These are phyloP conservation scores for Tetrapisispora phaffii DNA, from an alignment of 805 yeast species.

Conservation along the genomic window DNA sequence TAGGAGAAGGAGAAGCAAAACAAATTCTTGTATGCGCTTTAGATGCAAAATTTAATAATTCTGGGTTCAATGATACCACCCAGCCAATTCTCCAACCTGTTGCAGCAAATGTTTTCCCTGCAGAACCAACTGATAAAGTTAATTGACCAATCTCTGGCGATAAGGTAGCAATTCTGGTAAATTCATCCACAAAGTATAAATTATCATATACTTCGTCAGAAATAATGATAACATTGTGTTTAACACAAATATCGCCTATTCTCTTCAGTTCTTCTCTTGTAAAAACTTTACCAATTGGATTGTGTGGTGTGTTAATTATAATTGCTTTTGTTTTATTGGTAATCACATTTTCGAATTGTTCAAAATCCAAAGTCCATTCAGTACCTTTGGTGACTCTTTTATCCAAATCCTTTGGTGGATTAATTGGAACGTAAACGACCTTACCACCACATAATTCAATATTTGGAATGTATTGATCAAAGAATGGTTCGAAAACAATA, in stretches of 20 bases:
- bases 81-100: conserved; percentile 99
- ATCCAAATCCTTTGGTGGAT: conserved; percentile 69
- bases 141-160: conserved; percentile 68
- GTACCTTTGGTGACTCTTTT: conserved; percentile 58
- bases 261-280: conserved; percentile 59
- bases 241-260: conserved; percentile 76
- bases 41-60: conserved; percentile 67
- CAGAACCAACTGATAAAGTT: conserved; percentile 89
- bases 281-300: conserved; percentile 90
- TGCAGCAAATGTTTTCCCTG: conserved; percentile 97
- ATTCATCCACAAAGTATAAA: conserved; percentile 55
- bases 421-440: conserved; percentile 75
- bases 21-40: conserved; percentile 93
- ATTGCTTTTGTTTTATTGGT: conserved; percentile 72
- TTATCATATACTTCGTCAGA: conserved; percentile 96
- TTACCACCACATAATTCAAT: conserved; percentile 90
- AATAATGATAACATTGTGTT: conserved; percentile 70
- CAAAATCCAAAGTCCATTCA: conserved; percentile 83
- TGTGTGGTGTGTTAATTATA: conserved; percentile 89
- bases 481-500: conserved; percentile 92
- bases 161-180: conserved; percentile 77
- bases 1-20: conserved; percentile 81
- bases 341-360: conserved; percentile 62
- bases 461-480: conserved; percentile 92
- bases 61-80: conserved; percentile 73